These are phyloP conservation scores for Nannochloropsis salina DNA, from an alignment of 108 stramenopile genomes.

Conservation along the genomic window DNA sequence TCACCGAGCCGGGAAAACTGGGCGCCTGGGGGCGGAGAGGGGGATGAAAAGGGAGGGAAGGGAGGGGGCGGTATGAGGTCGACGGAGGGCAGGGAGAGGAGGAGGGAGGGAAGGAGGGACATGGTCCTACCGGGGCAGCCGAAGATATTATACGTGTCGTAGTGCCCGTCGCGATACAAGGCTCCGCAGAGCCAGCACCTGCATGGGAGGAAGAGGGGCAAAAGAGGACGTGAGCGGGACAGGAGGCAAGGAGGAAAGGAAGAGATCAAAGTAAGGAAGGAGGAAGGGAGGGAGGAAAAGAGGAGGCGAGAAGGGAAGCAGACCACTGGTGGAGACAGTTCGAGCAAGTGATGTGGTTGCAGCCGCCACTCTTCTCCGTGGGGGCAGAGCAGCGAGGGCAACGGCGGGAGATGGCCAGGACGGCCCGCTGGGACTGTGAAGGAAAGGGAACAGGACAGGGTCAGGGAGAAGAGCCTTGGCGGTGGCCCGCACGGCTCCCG, in stretches of 20 bases:
- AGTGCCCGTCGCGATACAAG: background rate
- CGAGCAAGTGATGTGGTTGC: constrained; percentile 21
- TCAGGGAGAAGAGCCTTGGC: background rate
- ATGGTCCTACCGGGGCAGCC: constrained; percentile 6
- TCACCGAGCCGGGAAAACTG: background rate
- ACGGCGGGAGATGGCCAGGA: constrained; percentile 12
- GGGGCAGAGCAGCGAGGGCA: background rate
- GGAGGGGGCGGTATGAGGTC: background rate
- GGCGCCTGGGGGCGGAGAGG: background rate
- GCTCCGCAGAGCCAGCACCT: constrained; percentile 21
- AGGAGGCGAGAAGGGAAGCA: background rate
- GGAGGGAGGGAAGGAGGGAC: background rate
- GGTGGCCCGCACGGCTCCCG: too few relatives aligned
- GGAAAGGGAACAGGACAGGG: background rate
- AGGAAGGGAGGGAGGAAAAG: background rate
- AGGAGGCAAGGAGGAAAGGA: background rate
- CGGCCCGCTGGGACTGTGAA: background rate
- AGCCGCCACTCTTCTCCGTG: constrained; percentile 21
- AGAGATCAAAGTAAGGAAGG: background rate
- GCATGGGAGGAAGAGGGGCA: background rate
- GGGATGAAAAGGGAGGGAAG: background rate
- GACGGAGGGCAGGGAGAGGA: background rate
- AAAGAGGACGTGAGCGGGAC: background rate
- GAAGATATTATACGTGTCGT: constrained; percentile 5
- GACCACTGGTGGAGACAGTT: background rate